These are phyloP conservation scores for Harringtonia aguacate DNA, from an alignment of 2,329 filamentous ascomycete species.

Conservation along the genomic window DNA sequence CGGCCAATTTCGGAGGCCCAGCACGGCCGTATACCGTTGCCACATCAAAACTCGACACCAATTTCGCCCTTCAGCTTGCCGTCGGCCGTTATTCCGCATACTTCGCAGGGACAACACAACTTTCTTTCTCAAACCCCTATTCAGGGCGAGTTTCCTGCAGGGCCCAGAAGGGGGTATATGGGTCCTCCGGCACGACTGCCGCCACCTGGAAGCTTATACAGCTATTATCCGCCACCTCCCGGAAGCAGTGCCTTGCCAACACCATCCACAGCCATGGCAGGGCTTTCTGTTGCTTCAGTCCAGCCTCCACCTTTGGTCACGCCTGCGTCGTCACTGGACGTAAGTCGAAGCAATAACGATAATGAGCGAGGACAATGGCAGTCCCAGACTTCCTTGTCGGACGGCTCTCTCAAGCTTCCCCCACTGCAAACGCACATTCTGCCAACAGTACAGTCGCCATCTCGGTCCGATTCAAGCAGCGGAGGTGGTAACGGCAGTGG, in stretches of 20 bases:
- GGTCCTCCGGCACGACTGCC: background rate
- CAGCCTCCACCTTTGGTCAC: conserved; percentile 9
- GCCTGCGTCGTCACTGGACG: background rate
- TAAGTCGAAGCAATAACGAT: no score
- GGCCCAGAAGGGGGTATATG: background rate
- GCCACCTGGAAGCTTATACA: conserved; percentile 5
- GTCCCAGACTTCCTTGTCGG: conserved; percentile 12
- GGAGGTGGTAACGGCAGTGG: background rate
- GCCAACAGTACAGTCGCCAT: conserved; percentile 7
- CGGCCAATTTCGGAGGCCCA: no score
- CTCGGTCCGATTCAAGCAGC: background rate
- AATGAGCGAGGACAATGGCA: conserved; percentile 5
- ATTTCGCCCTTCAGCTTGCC: no score
- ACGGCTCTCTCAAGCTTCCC: conserved; percentile 42
- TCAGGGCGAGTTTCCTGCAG: background rate
- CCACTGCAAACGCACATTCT: conserved; percentile 35
- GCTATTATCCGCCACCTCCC: conserved; percentile 1
- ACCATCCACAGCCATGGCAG: conserved; percentile 3
- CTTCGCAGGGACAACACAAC: no score
- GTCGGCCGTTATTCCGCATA: no score
- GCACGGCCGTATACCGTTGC: no score
- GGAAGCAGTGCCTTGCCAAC: background rate
- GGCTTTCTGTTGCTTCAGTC: conserved; percentile 15
- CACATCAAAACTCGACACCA: background rate
- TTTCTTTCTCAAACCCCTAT: no score